Evolutionary conservation across 2,329 filamentous ascomycete genomes (phyloP), one percentile per base, ranked within the genome.

Genomic region (Alternaria postmessia): DNA sequence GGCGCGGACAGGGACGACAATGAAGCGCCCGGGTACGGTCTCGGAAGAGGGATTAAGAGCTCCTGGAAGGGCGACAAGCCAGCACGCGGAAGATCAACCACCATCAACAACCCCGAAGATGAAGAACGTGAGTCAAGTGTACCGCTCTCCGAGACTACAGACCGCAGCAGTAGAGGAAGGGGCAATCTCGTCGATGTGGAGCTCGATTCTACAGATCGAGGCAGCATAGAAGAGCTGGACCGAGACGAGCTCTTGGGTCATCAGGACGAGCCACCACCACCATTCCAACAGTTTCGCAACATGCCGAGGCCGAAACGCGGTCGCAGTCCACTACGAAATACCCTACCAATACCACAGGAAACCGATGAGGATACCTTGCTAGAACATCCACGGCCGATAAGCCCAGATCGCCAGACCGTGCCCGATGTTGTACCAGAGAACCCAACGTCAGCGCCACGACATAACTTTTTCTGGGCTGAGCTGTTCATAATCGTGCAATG

Each of bases 401-500:
- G 83, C 64, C 82, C 84, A 6, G 81, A 83, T 51, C 78, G 78
- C 38, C 85, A 86, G 32, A 85, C 83, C n/a, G 81, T 85, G 18
- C 87, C 86, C 47, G 83, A 84, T 26, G 83, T 86, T 0, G 82
- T 88, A 32, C 83, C 87, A 24, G 81, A 86, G 11, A 82, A 87
- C 5, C 70, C 74, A 0, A 61, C 66, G 18, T 57, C 67, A 11
- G 66, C 75, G 0, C 75, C 74, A 28, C 85, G 87, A 51, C 93
- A 98, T 76, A 95, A 99, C 78, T 85, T 89, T 5, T 96, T 98
- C 80, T 99, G 95, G 85, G 92, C 91, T 4, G 94, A 92, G 80
- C 84, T 97, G 43, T 99, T 94, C 76, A 81, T 96, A 48, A 95
- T 98, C 70, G 89, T 89, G 34, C 81, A 96, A 54, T 93, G 92